Evolutionary conservation across 495 filamentous ascomycete species (phyloP).

Genomic region (Recurvomyces mirabilis): DNA sequence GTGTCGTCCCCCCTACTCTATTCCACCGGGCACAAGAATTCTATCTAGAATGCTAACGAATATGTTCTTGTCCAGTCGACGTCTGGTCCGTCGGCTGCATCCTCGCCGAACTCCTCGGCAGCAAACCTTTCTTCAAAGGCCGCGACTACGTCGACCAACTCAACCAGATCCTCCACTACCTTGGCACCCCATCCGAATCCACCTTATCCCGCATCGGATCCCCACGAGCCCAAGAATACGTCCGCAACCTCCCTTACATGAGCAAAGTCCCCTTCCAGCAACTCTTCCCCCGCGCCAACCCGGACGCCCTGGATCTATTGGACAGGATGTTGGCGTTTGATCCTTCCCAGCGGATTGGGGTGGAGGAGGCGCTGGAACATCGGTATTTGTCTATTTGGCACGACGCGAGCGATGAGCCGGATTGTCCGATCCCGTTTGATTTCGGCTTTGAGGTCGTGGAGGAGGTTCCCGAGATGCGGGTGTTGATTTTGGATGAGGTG

Average conservation of each 20-base stretch:
- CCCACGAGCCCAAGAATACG: constrained; percentile 92
- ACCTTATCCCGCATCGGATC: constrained; percentile 91
- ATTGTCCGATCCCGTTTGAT: constrained; percentile 87
- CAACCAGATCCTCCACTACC: constrained; percentile 97
- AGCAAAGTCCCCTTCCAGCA: constrained; percentile 76
- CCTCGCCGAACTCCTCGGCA: constrained; percentile 87
- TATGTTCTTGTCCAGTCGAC: too few relatives aligned
- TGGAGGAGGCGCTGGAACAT: constrained; percentile 90
- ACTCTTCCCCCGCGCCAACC: constrained; percentile 91
- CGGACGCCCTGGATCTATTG: constrained; percentile 86
- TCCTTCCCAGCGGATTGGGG: constrained; percentile 77
- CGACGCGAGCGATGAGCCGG: constrained; percentile 88
- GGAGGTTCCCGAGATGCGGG: constrained; percentile 83
- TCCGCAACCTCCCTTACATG: constrained; percentile 96
- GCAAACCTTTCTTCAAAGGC: constrained; percentile 97
- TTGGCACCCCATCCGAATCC: constrained; percentile 92
- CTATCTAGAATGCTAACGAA: too few relatives aligned
- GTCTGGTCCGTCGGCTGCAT: constrained; percentile 99
- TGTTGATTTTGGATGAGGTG: constrained; percentile 95
- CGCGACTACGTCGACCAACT: constrained; percentile 98
- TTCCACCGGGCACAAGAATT: too few relatives aligned
- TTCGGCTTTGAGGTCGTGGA: constrained; percentile 96
- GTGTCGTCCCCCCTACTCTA: constrained; percentile 9
- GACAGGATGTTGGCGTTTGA: constrained; percentile 97
- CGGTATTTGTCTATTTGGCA: constrained; percentile 97